Conservation (phyloP, 2,329 filamentous ascomycete species). For the Fusarium sp. region DNA sequence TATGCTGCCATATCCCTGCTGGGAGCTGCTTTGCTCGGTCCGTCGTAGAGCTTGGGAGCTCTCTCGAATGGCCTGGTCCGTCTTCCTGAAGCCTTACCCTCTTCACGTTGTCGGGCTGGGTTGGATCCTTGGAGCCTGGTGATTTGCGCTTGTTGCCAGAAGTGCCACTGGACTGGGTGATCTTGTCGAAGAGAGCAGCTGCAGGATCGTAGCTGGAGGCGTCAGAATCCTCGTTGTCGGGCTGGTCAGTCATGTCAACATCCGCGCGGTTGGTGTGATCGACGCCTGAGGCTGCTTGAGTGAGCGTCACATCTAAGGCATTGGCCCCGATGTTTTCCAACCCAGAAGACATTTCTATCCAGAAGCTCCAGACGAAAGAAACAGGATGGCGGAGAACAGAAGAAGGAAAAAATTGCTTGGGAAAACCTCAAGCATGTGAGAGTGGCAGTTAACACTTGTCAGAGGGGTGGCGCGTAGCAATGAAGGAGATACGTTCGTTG, state of each 20-base stretch:
- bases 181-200: slow-evolving; percentile 18
- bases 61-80: slow-evolving; percentile 12
- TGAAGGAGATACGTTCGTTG: slow-evolving; percentile 10
- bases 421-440: slow-evolving; percentile 23
- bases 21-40: slow-evolving; percentile 56
- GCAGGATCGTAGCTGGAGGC: slow-evolving; percentile 24
- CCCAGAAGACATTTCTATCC: slow-evolving; percentile 25
- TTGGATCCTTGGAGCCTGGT: slow-evolving; percentile 4
- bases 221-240: slow-evolving; percentile 26
- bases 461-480: slow-evolving; percentile 16
- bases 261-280: slow-evolving; percentile 13
- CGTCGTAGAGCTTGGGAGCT: slow-evolving; percentile 10
- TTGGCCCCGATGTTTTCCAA: slow-evolving; percentile 7
- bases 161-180: slow-evolving; percentile 3
- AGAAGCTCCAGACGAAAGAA: slow-evolving; percentile 1
- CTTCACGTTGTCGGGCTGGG: slow-evolving; percentile 29
- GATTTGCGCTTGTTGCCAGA: slow-evolving; percentile 39
- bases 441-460: slow-evolving; percentile 41
- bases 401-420: slow-evolving; percentile 17
- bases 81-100: slow-evolving; percentile 36
- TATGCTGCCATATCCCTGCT: slow-evolving; percentile 75
- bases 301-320: slow-evolving; percentile 21
- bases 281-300: slow-evolving; percentile 11
- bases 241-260: slow-evolving; percentile 22
- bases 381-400: not conserved